These are phyloP conservation scores for Puccinia novopanici DNA, from an alignment of 1,284 basidiomycete species.

Conservation along the genomic window DNA sequence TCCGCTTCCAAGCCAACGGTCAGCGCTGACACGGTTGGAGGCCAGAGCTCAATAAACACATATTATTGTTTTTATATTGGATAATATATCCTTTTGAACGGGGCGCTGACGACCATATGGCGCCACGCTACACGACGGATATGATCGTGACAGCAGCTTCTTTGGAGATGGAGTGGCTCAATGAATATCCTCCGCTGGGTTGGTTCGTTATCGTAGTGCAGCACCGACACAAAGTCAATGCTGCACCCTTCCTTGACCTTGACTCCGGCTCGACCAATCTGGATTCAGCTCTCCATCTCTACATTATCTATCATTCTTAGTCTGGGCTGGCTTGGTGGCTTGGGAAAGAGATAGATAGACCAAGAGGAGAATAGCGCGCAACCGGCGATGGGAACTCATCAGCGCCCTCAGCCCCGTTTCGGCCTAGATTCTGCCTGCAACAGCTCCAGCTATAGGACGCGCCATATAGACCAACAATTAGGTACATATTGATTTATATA, in stretches of 20 bases:
- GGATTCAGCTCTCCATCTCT: neutral
- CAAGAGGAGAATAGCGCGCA: neutral
- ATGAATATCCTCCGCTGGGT: neutral
- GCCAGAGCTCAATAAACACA: neutral
- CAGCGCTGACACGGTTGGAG: neutral
- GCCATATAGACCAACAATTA: no score
- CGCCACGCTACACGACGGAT: neutral
- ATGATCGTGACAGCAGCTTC: neutral
- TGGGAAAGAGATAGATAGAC: neutral
- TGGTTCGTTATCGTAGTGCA: neutral
- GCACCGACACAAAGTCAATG: no score
- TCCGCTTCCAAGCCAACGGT: constrained; percentile 6
- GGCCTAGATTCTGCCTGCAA: neutral
- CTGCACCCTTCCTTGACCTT: no score
- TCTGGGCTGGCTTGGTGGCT: neutral
- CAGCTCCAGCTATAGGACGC: no score
- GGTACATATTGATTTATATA: no score
- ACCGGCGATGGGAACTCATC: neutral
- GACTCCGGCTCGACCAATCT: neutral
- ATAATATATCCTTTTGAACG: no score
- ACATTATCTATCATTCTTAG: neutral
- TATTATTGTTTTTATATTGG: neutral
- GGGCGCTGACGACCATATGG: neutral
- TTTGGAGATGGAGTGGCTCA: neutral
- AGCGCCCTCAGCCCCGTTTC: neutral